These are phyloP conservation scores for Solanum lignicaule DNA, from an alignment of 257 asterid genomes.

Conservation along the genomic window DNA sequence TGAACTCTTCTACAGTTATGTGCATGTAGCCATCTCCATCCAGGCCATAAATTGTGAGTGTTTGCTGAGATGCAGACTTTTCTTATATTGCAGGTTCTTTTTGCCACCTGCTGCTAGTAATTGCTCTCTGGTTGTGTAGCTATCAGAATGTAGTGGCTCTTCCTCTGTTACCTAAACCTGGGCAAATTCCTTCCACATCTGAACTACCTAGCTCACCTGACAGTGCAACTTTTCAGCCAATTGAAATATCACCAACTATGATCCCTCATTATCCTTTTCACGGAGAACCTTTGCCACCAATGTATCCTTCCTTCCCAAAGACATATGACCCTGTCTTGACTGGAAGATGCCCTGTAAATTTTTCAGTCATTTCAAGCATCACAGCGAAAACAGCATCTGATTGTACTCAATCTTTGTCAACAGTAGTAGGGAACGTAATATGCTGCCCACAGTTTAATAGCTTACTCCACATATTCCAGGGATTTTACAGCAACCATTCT, in stretches of 20 bases:
- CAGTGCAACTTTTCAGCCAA: constrained; percentile 69
- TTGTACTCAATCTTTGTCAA: constrained; percentile 73
- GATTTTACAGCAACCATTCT: constrained; percentile 56
- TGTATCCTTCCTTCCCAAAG: constrained; percentile 79
- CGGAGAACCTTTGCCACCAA: constrained; percentile 64
- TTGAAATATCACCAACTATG: constrained; percentile 81
- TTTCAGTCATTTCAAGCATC: constrained; percentile 65
- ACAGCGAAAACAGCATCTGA: constrained; percentile 86
- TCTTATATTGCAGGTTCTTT: constrained; percentile 47
- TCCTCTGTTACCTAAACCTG: constrained; percentile 21
- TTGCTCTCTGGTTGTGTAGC: constrained; percentile 63
- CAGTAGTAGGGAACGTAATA: constrained; percentile 75
- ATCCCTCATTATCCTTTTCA: constrained; percentile 69
- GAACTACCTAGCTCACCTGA: constrained; percentile 59
- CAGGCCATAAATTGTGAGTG: not conserved
- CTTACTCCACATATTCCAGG: constrained; percentile 92
- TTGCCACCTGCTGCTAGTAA: constrained; percentile 42
- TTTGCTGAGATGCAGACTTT: not conserved
- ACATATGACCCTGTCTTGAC: constrained; percentile 88
- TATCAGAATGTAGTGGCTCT: constrained; percentile 39
- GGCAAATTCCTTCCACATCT: constrained; percentile 34
- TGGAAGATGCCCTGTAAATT: constrained; percentile 90
- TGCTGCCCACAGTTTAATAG: constrained; percentile 95
- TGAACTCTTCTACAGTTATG: not conserved
- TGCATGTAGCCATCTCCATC: not conserved